A percentile compares a stretch with the other conserved stretches of the same genome.
phyloP scores from a whole-genome alignment of 148 eudicot species.

The Vaccinium darrowii region DNA sequence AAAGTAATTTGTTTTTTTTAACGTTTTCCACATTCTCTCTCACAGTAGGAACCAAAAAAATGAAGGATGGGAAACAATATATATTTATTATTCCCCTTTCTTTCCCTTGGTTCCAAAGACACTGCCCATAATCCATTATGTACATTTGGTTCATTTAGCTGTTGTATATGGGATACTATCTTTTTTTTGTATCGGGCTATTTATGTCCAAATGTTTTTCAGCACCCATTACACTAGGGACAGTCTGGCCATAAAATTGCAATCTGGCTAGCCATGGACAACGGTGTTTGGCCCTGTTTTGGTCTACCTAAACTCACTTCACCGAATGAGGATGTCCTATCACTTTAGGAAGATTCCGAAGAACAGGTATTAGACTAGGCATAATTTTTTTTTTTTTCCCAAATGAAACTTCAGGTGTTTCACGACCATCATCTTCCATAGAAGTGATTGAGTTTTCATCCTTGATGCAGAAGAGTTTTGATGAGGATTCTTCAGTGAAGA shows the following conservation, averaged over 20 bases:
- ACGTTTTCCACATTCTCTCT: too few relatives aligned
- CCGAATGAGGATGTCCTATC: slow-evolving; percentile 23
- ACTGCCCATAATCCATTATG: neutral
- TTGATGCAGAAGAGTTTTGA: too few relatives aligned
- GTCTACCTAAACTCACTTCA: slow-evolving; percentile 56
- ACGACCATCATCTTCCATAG: too few relatives aligned
- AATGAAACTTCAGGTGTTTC: too few relatives aligned
- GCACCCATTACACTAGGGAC: slow-evolving; percentile 71
- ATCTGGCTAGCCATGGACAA: slow-evolving; percentile 67
- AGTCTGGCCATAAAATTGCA: slow-evolving; percentile 33
- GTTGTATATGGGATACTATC: neutral
- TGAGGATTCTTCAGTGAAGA: too few relatives aligned
- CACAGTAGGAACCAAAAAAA: too few relatives aligned
- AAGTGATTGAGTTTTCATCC: too few relatives aligned
- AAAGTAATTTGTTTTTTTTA: neutral
- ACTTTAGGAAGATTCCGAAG: slow-evolving; percentile 72
- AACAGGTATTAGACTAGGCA: slow-evolving; percentile 36
- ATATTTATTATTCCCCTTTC: too few relatives aligned
- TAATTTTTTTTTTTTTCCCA: too few relatives aligned
- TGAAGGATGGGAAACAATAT: too few relatives aligned
- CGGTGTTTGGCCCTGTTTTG: slow-evolving; percentile 87
- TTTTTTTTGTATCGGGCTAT: neutral
- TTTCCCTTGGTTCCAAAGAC: too few relatives aligned
- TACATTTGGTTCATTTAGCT: neutral
- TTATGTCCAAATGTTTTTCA: slow-evolving; percentile 73